phyloP scores from a whole-genome alignment of 2,329 filamentous ascomycete species.

The Cordyceps javanica region DNA sequence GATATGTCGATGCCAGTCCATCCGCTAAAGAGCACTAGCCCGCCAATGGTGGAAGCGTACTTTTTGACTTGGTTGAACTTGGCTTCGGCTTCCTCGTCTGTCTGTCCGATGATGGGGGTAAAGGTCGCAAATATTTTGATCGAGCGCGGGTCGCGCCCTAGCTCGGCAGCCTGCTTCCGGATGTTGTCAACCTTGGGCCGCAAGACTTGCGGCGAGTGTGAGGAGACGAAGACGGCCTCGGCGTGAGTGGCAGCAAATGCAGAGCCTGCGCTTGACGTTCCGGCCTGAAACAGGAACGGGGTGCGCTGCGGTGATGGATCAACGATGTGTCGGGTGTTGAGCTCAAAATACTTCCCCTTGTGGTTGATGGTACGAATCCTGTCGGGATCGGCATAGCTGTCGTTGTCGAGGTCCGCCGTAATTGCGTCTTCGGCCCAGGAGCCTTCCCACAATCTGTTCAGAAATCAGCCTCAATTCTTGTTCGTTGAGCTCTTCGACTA shows the following conservation, averaged over 20 bases:
- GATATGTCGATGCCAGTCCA: not conserved
- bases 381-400: not conserved
- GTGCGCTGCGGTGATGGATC: not conserved
- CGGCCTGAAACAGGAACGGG: not conserved
- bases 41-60: not conserved
- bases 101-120: not conserved
- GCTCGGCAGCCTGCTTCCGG: too few species aligned
- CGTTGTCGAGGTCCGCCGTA: not conserved
- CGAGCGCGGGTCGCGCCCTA: not conserved
- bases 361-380: not conserved
- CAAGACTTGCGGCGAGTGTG: not conserved
- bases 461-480: not conserved
- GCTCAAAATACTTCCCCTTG: not conserved
- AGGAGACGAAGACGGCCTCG: not conserved
- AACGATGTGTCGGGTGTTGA: not conserved
- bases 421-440: not conserved
- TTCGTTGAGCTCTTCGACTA: not conserved
- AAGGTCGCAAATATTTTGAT: not conserved
- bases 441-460: not conserved
- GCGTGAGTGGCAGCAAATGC: not conserved
- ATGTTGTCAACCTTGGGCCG: not conserved
- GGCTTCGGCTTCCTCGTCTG: not conserved
- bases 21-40: not conserved
- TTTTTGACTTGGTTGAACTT: not conserved
- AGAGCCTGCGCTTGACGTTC: not conserved